These are phyloP conservation scores for Trichoderma endophyticum DNA, from an alignment of 2,329 filamentous ascomycete genomes.

Conservation along the genomic window DNA sequence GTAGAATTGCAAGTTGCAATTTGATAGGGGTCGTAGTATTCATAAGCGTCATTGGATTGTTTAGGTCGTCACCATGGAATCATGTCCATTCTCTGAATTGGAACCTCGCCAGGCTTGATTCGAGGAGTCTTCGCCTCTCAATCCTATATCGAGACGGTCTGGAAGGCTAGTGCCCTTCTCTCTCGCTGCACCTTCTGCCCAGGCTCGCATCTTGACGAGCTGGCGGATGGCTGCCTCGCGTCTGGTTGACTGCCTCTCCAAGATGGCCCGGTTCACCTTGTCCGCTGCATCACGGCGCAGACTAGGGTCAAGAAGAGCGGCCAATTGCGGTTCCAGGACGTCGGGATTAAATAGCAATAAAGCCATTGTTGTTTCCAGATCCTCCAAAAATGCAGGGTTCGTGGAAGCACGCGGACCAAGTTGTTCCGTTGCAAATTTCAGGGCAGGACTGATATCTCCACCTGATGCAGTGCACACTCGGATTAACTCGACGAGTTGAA, in stretches of 20 bases:
- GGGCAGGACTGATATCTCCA: constrained; percentile 72
- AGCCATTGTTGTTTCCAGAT: constrained; percentile 90
- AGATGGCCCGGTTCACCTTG: constrained; percentile 83
- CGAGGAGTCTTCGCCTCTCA: constrained; percentile 37
- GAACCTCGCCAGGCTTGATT: constrained; percentile 25
- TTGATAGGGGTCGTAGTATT: neutral
- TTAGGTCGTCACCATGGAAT: constrained; percentile 53
- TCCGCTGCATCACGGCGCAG: constrained; percentile 81
- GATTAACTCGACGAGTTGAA: constrained; percentile 94
- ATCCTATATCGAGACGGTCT: constrained; percentile 36
- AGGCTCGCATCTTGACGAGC: constrained; percentile 77
- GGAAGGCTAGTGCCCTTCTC: constrained; percentile 33
- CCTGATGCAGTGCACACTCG: constrained; percentile 65
- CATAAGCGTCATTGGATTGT: neutral
- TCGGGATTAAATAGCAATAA: constrained; percentile 85
- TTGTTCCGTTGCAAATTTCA: constrained; percentile 84
- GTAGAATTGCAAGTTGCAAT: neutral
- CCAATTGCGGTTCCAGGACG: constrained; percentile 70
- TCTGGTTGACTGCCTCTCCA: constrained; percentile 67
- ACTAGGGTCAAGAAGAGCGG: constrained; percentile 72
- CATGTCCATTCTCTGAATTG: constrained; percentile 41
- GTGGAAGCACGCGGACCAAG: constrained; percentile 83
- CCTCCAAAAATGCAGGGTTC: constrained; percentile 75
- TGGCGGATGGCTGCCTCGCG: constrained; percentile 79
- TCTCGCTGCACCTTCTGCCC: constrained; percentile 69